Conservation (phyloP, 495 filamentous ascomycete genomes). For the Xylona heveae region DNA sequence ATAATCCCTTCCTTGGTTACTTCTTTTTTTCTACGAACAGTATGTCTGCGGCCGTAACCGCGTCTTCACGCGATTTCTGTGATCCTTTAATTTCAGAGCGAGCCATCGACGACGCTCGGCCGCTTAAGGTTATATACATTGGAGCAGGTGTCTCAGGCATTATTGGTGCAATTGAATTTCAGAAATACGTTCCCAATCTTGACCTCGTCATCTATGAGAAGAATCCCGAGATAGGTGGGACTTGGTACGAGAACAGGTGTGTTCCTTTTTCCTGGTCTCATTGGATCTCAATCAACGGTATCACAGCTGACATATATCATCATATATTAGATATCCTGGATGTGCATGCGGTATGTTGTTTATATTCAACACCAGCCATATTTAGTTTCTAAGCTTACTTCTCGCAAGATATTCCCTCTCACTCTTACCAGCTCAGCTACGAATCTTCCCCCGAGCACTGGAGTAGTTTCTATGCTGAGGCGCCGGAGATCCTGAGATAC, state of each 20-base stretch:
- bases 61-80: too few species aligned
- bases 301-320: too few species aligned
- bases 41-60: too few species aligned
- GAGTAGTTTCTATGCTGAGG: slow-evolving; percentile 33
- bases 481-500: slow-evolving; percentile 36
- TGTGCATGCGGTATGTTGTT: slow-evolving; percentile 16
- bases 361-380: too few species aligned
- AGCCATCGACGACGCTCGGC: slow-evolving; percentile 12
- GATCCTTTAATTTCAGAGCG: slow-evolving; percentile 7
- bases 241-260: slow-evolving; percentile 20
- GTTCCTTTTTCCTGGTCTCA: too few species aligned
- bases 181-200: slow-evolving; percentile 8
- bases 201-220: slow-evolving; percentile 18
- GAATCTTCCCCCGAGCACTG: slow-evolving; percentile 32
- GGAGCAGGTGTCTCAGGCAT: slow-evolving; percentile 21
- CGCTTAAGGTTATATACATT: slow-evolving; percentile 17
- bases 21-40: too few species aligned
- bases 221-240: slow-evolving; percentile 18
- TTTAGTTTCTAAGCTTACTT: too few species aligned
- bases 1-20: too few species aligned
- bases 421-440: slow-evolving; percentile 29
- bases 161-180: slow-evolving; percentile 14
- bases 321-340: too few species aligned
- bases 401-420: slow-evolving; percentile 18
- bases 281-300: too few species aligned